Evolutionary conservation across 345 rosid species (phyloP).

Genomic region (Populus simonii): DNA sequence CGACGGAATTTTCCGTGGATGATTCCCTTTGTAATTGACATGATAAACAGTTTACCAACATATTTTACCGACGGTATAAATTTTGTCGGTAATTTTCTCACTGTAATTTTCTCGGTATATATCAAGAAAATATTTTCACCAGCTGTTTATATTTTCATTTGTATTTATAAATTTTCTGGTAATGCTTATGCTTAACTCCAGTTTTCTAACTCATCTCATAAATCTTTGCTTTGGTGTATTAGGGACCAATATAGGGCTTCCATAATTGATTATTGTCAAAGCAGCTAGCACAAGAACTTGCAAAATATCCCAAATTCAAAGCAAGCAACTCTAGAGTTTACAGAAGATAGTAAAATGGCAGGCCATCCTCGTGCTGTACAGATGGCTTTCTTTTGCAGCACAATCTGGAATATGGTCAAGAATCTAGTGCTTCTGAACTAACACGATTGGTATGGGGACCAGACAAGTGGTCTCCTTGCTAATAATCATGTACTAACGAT

Average conservation of each 20-base stretch:
- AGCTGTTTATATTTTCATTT: too few relatives aligned
- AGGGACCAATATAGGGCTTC: neutral
- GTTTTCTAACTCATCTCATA: neutral
- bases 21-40: too few relatives aligned
- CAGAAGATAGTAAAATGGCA: neutral
- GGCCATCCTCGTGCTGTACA: conserved; percentile 26
- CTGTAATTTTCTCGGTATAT: too few relatives aligned
- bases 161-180: too few relatives aligned
- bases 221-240: too few relatives aligned
- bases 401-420: neutral
- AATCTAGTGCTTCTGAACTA: neutral
- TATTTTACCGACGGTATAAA: too few relatives aligned
- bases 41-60: too few relatives aligned
- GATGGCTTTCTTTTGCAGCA: conserved; percentile 15
- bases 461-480: neutral
- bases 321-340: conserved; percentile 9
- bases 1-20: too few relatives aligned
- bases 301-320: neutral
- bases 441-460: neutral
- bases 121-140: too few relatives aligned
- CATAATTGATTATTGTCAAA: conserved; percentile 1
- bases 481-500: neutral
- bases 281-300: too few relatives aligned
- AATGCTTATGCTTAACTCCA: neutral
- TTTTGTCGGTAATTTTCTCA: too few relatives aligned